Conservation (phyloP, 345 rosid genomes). For the Eucalyptus sp. region DNA sequence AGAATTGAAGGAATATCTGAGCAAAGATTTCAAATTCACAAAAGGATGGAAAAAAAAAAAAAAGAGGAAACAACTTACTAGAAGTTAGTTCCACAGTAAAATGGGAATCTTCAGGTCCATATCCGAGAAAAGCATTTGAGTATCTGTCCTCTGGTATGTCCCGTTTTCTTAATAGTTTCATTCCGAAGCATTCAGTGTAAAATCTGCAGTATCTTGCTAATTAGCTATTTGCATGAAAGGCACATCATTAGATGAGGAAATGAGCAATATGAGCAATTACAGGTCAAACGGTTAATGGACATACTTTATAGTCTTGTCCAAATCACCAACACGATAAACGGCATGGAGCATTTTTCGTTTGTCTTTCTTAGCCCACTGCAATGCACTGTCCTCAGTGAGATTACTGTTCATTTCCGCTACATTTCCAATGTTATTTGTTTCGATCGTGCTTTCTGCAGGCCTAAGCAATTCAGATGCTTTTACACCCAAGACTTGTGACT, state of each 20-base stretch:
- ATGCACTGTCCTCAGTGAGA: constrained; percentile 41
- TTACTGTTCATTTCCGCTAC: constrained; percentile 42
- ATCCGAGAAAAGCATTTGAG: constrained; percentile 94
- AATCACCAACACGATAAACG: constrained; percentile 94
- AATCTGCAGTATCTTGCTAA: constrained; percentile 31
- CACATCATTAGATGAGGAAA: background rate
- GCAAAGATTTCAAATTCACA: background rate
- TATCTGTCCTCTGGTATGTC: constrained; percentile 97
- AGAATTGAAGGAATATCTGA: background rate
- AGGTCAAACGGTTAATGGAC: background rate
- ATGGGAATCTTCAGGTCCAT: constrained; percentile 94
- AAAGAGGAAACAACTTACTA: constrained; percentile 30
- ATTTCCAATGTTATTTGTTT: constrained; percentile 39
- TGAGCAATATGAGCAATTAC: background rate
- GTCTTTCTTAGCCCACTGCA: constrained; percentile 60
- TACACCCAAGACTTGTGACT: constrained; percentile 33
- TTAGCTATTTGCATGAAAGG: background rate
- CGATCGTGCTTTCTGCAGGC: constrained; percentile 13
- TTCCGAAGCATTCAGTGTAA: constrained; percentile 89
- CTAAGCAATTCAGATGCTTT: constrained; percentile 36
- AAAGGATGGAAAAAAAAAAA: background rate
- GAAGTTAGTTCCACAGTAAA: constrained; percentile 88
- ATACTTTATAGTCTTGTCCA: constrained; percentile 91
- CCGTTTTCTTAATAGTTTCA: constrained; percentile 89
- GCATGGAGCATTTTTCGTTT: constrained; percentile 91